phyloP scores from a whole-genome alignment of 2,329 filamentous ascomycete genomes.

The Aspergillus carbonarius region DNA sequence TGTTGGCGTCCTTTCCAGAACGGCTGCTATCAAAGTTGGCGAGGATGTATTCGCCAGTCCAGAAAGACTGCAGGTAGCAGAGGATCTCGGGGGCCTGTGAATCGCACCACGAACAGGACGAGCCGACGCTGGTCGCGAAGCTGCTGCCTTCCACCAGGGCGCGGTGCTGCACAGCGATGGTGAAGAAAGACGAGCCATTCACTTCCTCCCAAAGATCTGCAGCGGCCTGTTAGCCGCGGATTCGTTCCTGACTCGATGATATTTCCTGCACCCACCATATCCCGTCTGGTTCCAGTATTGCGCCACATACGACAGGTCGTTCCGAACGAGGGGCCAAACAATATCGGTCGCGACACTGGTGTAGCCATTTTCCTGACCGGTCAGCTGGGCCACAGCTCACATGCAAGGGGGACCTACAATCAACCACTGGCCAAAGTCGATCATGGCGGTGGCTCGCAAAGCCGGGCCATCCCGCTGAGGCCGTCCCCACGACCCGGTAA shows the following conservation, averaged over 20 bases:
- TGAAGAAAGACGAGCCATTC: constrained; percentile 75
- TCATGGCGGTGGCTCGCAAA: constrained; percentile 70
- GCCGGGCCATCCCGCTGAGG: constrained; percentile 79
- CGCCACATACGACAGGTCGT: constrained; percentile 70
- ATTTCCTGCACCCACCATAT: constrained; percentile 49
- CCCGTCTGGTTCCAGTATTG: constrained; percentile 54
- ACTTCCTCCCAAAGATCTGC: constrained; percentile 79
- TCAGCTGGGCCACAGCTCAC: constrained; percentile 1
- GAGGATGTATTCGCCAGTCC: constrained; percentile 62
- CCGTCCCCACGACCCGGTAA: constrained; percentile 67
- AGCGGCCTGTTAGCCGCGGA: not conserved
- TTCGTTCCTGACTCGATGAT: not conserved
- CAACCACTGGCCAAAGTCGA: constrained; percentile 71
- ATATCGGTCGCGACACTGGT: constrained; percentile 52
- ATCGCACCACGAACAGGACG: constrained; percentile 60
- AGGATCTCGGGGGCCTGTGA: constrained; percentile 67
- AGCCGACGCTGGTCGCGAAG: constrained; percentile 64
- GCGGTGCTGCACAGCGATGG: constrained; percentile 67
- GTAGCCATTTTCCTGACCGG: constrained; percentile 53
- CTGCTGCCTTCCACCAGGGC: constrained; percentile 59
- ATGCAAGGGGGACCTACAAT: constrained; percentile 37
- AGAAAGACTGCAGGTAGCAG: constrained; percentile 74
- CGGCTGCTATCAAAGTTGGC: constrained; percentile 67
- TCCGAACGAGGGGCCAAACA: constrained; percentile 72
- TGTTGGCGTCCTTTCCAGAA: constrained; percentile 70